phyloP scores from a whole-genome alignment of 352 stramenopile genomes.

The Phytophthora multivora region DNA sequence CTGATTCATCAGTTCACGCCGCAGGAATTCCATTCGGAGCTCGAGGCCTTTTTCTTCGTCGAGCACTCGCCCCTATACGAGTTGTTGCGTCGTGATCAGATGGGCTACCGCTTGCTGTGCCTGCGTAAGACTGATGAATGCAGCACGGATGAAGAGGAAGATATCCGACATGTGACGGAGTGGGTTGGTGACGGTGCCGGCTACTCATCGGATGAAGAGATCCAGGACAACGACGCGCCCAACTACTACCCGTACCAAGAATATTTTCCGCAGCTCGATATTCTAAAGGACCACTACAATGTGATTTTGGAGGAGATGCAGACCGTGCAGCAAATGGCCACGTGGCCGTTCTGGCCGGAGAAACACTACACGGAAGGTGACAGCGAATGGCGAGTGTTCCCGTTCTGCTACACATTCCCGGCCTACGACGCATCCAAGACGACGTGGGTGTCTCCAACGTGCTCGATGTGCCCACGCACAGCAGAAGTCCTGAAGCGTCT shows the following conservation, averaged over 20 bases:
- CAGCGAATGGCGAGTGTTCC: conserved; percentile 87
- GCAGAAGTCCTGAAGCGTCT: conserved; percentile 66
- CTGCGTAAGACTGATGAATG: conserved; percentile 42
- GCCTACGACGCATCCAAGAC: conserved; percentile 85
- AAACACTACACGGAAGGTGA: conserved; percentile 80
- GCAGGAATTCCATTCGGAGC: conserved; percentile 53
- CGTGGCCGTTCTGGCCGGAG: conserved; percentile 86
- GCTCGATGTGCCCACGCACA: conserved; percentile 79
- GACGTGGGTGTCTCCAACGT: conserved; percentile 81
- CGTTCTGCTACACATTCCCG: conserved; percentile 92
- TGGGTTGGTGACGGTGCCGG: conserved; percentile 37
- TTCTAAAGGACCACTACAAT: conserved; percentile 70
- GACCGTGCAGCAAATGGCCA: conserved; percentile 51
- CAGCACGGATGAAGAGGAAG: conserved; percentile 35
- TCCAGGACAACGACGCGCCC: conserved; percentile 71
- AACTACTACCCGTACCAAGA: conserved; percentile 82
- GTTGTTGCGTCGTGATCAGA: conserved; percentile 47
- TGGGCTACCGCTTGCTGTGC: conserved; percentile 59
- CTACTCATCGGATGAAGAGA: conserved; percentile 56
- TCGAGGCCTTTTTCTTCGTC: conserved; percentile 61
- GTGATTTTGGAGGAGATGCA: conserved; percentile 84
- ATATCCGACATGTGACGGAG: conserved; percentile 36
- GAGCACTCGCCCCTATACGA: conserved; percentile 52
- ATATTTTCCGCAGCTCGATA: conserved; percentile 77
- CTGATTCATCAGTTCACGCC: conserved; percentile 52